Evolutionary conservation across 164 flowering plant species (phyloP), one percentile per base, ranked within the genome.

Genomic region (Tinospora cordifolia): DNA sequence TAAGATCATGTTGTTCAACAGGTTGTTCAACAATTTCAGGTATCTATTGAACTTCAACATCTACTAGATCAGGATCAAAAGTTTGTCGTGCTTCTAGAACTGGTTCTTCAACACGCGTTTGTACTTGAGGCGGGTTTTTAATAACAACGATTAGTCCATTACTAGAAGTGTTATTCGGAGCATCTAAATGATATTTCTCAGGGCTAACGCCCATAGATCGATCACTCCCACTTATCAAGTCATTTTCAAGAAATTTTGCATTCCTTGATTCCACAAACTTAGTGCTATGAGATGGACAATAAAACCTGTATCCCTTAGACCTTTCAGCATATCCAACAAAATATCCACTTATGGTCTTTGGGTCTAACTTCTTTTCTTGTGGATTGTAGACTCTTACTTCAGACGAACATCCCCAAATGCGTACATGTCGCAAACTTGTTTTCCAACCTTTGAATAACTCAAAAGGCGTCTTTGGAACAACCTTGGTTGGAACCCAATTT

Each of bases 321-420:
- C n/a, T n/a, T n/a, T n/a, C n/a, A n/a, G n/a, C n/a, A n/a, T n/a
- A n/a, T n/a, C n/a, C n/a, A n/a, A n/a, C n/a, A n/a, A n/a, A n/a
- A n/a, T n/a, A n/a, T n/a, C n/a, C n/a, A n/a, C n/a, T n/a, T n/a
- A n/a, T n/a, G n/a, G n/a, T n/a, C n/a, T n/a, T n/a, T n/a, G n/a
- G n/a, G n/a, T n/a, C n/a, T n/a, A n/a, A n/a, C n/a, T n/a, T n/a
- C n/a, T n/a, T n/a, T n/a, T n/a, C n/a, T n/a, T n/a, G n/a, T n/a
- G n/a, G n/a, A n/a, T 63, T 63, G 34, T 63, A 63, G 34, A 63
- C 17, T 27, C 40, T 27, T 1, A 30, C 40, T 26, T 69, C 76
- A 69, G 62, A 64, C 39, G 69, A 30, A 24, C 74, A 66, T 58
- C 74, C 74, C 71, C 71, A 73, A 66, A 77, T 68, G 51, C n/a